Base-by-base conservation (phyloP, 805 yeast species). In the Cyberlindnera bimundalis region DNA sequence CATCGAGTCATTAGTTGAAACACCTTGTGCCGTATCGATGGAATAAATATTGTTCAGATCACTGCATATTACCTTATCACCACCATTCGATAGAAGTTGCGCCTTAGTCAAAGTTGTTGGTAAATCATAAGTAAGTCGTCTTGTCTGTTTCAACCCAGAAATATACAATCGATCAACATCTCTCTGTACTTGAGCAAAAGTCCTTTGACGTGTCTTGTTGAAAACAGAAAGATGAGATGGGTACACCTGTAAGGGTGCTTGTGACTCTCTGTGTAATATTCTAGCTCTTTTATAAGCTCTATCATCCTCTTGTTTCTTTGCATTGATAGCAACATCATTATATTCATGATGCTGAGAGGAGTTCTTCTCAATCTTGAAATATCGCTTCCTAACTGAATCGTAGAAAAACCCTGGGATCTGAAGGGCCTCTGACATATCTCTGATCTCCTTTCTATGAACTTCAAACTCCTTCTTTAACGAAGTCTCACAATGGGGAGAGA, bases 391-490 rank as follows among this genome's bases (percentile, higher is more conserved):
- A 3, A 19, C 43, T 4, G 46, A 38, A 31, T 57, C 60, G 34
- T 42, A 57, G 37, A 42, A 51, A 31, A 43, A 54, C 2, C 61
- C 61, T 1, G 61, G 60, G 15, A 56, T 54, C 3, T 53, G 47
- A 3, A 35, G 34, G 15, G 37, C 39, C 12, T 13, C 13, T 4
- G 39, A 36, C 39, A 36, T 36, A 26, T 26, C 14, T 26, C 28
- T 26, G n/a, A 6, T 12, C 12, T 26, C 12, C 14, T 12, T 12
- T 13, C 10, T 28, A n/a, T n/a, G n/a, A n/a, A n/a, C n/a, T n/a
- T n/a, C n/a, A n/a, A n/a, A n/a, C n/a, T n/a, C n/a, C n/a, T n/a
- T n/a, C n/a, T n/a, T n/a, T n/a, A n/a, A n/a, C n/a, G n/a, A n/a
- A n/a, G n/a, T n/a, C n/a, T n/a, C n/a, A n/a, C n/a, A n/a, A n/a